Percentiles rank a stretch among this genome's conserved stretches.
phyloP scores from a whole-genome alignment of 2,329 filamentous ascomycete genomes.

The Byssoonygena ceratinophila region DNA sequence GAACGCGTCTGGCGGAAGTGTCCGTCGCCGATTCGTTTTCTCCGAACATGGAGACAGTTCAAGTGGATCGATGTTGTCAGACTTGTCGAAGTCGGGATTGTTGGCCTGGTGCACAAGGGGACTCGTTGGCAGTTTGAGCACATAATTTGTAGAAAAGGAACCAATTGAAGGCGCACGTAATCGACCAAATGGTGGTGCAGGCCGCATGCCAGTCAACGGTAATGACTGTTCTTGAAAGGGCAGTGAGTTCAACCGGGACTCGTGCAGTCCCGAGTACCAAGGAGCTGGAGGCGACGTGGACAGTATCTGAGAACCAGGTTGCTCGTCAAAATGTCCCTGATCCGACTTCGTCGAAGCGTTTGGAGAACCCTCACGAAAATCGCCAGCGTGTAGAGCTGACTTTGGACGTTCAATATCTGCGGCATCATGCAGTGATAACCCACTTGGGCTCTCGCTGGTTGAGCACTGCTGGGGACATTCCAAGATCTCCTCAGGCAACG shows the following conservation, averaged over 20 bases:
- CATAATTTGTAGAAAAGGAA: conserved; percentile 67
- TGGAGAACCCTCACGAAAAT: conserved; percentile 44
- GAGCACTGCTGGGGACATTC: conserved; percentile 19
- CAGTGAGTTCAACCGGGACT: not conserved
- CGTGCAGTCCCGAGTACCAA: conserved; percentile 38
- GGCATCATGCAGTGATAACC: conserved; percentile 39
- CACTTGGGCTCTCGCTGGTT: conserved; percentile 32
- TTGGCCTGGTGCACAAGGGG: conserved; percentile 81
- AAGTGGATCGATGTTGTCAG: conserved; percentile 44
- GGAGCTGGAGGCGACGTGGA: conserved; percentile 46
- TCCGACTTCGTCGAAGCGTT: conserved; percentile 23
- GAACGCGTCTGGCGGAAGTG: conserved; percentile 54
- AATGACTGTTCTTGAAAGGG: not conserved
- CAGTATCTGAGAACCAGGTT: conserved; percentile 18
- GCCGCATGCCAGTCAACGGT: not conserved
- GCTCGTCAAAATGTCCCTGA: conserved; percentile 17
- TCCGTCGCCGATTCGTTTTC: conserved; percentile 54
- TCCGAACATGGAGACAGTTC: conserved; percentile 41
- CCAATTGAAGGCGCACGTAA: conserved; percentile 52
- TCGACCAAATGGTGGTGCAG: conserved; percentile 13
- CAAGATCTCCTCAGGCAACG: conserved; percentile 42
- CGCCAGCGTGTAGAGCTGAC: conserved; percentile 57
- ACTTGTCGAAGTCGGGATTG: conserved; percentile 63
- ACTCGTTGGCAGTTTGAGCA: conserved; percentile 80
- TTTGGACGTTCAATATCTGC: conserved; percentile 67